A percentile compares a stretch with the other conserved stretches of the same genome.
Evolutionary conservation across 164 flowering plant genomes (phyloP).

Genomic region (Tetrastigma voinierianum): DNA sequence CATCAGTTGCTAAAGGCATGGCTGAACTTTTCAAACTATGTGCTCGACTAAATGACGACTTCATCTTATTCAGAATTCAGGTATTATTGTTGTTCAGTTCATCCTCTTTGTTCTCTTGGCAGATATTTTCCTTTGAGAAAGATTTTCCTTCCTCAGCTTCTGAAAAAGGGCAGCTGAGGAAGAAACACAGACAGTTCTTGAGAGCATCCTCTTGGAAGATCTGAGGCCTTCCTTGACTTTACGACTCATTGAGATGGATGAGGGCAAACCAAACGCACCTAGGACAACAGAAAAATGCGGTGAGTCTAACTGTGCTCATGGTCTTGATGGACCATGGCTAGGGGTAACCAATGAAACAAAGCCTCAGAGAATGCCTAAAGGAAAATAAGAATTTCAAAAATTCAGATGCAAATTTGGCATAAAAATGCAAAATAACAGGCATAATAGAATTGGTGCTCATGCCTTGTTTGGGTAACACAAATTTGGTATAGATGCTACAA

Average conservation of each 20-base stretch:
- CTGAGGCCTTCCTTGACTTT: constrained; percentile 35
- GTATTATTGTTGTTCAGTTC: constrained; percentile 23
- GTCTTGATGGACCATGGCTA: constrained; percentile 87
- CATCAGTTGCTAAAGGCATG: constrained; percentile 31
- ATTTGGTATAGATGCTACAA: constrained; percentile 84
- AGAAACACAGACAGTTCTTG: constrained; percentile 96
- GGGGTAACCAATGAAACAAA: constrained; percentile 83
- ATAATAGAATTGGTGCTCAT: constrained; percentile 11
- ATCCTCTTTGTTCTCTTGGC: constrained; percentile 28
- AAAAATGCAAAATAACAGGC: not conserved
- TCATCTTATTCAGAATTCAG: constrained; percentile 43
- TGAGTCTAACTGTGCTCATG: constrained; percentile 85
- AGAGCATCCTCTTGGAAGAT: constrained; percentile 71
- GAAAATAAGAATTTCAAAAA: constrained; percentile 9
- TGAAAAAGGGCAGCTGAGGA: constrained; percentile 99
- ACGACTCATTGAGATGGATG: constrained; percentile 19
- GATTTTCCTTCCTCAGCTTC: constrained; percentile 61
- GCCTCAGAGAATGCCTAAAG: constrained; percentile 92
- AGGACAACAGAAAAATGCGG: constrained; percentile 95
- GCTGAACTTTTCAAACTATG: constrained; percentile 41
- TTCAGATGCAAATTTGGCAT: not conserved
- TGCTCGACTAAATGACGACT: constrained; percentile 61
- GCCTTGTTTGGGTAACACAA: constrained; percentile 82
- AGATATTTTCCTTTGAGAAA: constrained; percentile 33
- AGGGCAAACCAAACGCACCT: constrained; percentile 84